Conservation (phyloP, 257 asterid species). For the Lycium ferocissimum region DNA sequence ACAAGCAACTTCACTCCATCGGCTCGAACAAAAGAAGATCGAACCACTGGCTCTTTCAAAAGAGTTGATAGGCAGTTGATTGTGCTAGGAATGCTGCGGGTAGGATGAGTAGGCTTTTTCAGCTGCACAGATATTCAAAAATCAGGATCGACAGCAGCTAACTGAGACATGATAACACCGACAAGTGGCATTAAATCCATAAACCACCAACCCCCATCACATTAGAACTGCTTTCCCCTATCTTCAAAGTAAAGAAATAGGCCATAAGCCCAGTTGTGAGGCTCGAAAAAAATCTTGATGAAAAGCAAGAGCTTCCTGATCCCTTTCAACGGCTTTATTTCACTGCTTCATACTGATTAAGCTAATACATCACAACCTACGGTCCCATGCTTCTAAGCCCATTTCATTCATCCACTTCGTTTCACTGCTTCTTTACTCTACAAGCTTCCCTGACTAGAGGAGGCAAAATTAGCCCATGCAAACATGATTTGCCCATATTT, state of each 20-base stretch:
- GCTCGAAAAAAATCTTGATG: neutral
- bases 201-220: neutral
- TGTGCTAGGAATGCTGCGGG: constrained; percentile 79
- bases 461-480: too few species aligned
- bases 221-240: neutral
- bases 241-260: neutral
- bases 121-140: constrained; percentile 50
- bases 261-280: neutral
- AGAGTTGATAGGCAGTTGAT: constrained; percentile 83
- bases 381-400: neutral
- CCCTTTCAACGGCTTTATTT: neutral
- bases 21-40: constrained; percentile 90
- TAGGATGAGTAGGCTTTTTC: constrained; percentile 87
- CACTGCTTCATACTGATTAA: neutral
- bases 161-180: neutral
- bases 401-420: neutral
- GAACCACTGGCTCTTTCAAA: constrained; percentile 79
- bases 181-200: neutral
- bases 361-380: neutral
- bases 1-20: constrained; percentile 89
- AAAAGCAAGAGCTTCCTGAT: neutral
- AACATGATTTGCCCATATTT: too few species aligned
- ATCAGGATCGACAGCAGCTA: neutral
- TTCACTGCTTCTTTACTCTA: neutral
- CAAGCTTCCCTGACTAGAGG: neutral